These are phyloP conservation scores for Bipolaris sorokiniana DNA, from an alignment of 2,329 filamentous ascomycete species.

Conservation along the genomic window DNA sequence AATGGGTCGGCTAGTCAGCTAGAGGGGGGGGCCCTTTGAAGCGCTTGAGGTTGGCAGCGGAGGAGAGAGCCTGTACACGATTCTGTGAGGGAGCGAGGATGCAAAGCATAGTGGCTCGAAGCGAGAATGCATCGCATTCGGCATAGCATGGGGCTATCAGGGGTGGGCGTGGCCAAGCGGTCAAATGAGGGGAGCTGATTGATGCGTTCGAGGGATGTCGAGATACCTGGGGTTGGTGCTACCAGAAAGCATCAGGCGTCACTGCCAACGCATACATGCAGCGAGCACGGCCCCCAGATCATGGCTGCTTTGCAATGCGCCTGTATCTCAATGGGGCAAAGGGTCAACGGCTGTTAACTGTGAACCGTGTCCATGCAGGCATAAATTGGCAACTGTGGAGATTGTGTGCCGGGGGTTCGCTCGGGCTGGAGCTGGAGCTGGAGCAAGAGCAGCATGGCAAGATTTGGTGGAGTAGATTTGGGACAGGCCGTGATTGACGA, in stretches of 20 bases:
- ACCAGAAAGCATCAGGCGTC: slow-evolving; percentile 36
- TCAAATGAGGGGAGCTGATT: slow-evolving; percentile 40
- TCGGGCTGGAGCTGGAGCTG: slow-evolving; percentile 31
- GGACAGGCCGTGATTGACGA: slow-evolving; percentile 33
- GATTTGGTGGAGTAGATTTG: slow-evolving; percentile 19
- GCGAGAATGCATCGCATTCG: slow-evolving; percentile 41
- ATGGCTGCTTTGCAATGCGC: slow-evolving; percentile 36
- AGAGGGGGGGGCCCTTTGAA: slow-evolving; percentile 26
- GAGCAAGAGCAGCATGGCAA: slow-evolving; percentile 24
- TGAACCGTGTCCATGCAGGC: slow-evolving; percentile 38
- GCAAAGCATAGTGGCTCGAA: slow-evolving; percentile 45
- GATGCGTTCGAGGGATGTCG: slow-evolving; percentile 43
- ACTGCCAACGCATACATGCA: slow-evolving; percentile 38
- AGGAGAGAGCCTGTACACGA: slow-evolving; percentile 42
- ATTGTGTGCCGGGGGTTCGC: slow-evolving; percentile 22
- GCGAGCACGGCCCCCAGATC: slow-evolving; percentile 48
- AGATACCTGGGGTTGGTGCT: slow-evolving; percentile 47
- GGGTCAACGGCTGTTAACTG: slow-evolving; percentile 48
- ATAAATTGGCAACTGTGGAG: slow-evolving; percentile 44
- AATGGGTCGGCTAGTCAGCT: slow-evolving; percentile 34
- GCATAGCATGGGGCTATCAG: slow-evolving; percentile 40
- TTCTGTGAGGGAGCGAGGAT: slow-evolving; percentile 41
- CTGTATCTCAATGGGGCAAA: slow-evolving; percentile 40
- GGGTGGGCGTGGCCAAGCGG: slow-evolving; percentile 28
- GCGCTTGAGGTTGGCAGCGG: slow-evolving; percentile 48